Base-by-base conservation (phyloP, 164 flowering plant genomes). In the Hamamelis virginiana region DNA sequence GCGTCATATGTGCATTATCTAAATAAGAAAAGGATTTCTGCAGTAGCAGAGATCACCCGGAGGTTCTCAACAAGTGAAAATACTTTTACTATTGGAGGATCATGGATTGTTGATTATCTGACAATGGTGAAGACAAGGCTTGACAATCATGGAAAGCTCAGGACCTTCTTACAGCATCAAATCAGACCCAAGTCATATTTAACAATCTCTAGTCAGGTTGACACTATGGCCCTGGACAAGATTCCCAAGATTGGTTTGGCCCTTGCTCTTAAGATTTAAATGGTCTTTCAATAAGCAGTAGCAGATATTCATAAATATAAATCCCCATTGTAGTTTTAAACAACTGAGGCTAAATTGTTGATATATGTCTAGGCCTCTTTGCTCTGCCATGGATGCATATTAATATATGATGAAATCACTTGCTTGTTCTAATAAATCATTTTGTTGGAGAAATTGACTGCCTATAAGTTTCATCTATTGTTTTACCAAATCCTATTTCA, bases 161-260 rank as follows among this genome's bases (percentile, higher is more conserved):
- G 59, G 16, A 27, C 66, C 3, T 25, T 64, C 16, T 4, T 69
- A 1, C 46, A 28, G 46, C 56, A 74, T 51, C 48, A 64, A 26
- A 41, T 69, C 22, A 62, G 18, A 45, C 59, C 41, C 21, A 64
- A 59, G 33, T 46, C 68, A 44, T 10, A 4, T 9, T 15, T 74
- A 38, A 44, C 26, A 21, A 65, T 59, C 28, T 69, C 66, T 52
- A 23, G 66, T 25, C 64, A 68, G 59, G 62, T 62, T 1, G 59
- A 73, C 27, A 22, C 22, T 11, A 64, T 25, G 58, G 69, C 63
- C 10, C 62, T 59, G 19, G 21, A 74, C 64, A 74, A 69, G 46
- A 41, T 50, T n/a, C 76, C 77, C 23, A 69, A 10, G 61, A 69
- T 69, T 15, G 66, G 77, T 14, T 65, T 69, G 41, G 73, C 65